Base-by-base conservation (phyloP, 2,329 filamentous ascomycete genomes). In the Apiospora hydei region DNA sequence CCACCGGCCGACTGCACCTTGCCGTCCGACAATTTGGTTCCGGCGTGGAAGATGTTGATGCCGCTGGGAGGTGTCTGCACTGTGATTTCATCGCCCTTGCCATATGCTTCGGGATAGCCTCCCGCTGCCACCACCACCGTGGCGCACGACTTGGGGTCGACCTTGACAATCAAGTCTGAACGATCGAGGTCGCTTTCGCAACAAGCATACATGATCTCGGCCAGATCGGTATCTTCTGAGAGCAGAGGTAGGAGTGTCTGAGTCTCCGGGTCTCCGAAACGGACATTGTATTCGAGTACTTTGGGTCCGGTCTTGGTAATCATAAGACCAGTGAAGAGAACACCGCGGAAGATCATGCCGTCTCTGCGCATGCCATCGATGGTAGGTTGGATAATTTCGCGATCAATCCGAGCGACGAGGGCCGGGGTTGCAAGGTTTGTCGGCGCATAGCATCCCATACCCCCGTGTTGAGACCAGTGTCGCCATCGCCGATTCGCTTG, bases 401-500 rank as follows among this genome's bases (percentile, higher is more conserved):
- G 87, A 80, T 98, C 92, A 73, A 99, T 91, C 73, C 91, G 88
- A 24, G 92, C 92, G 24, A 96, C 88, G n/a, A 97, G 86, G 73
- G 92, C 90, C 69, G 91, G 89, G 0, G 92, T 93, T 43, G 92
- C 91, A 77, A 95, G 92, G 75, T 90, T 93, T 1, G 95, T 97
- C n/a, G 94, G 94, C 21, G 95, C 95, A 82, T 98, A 98, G 80
- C 95, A 98, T 69, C 96, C 96, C 96, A 98, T 98, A 53, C 96
- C 96, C 96, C 96, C 2, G 96, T 98, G 84, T 98, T 98, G 49
- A 95, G 94, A 1, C 96, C 96, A 69, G 90, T 88, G 80, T 98
- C 96, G 71, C 93, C 94, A 78, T 99, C 96, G 70, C 93, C 93
- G 75, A 97, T 95, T 74, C 95, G 90, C 88, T 99, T 98, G 86